These are phyloP conservation scores for Trametes pubescens DNA, from an alignment of 1,284 basidiomycete species.

Conservation along the genomic window DNA sequence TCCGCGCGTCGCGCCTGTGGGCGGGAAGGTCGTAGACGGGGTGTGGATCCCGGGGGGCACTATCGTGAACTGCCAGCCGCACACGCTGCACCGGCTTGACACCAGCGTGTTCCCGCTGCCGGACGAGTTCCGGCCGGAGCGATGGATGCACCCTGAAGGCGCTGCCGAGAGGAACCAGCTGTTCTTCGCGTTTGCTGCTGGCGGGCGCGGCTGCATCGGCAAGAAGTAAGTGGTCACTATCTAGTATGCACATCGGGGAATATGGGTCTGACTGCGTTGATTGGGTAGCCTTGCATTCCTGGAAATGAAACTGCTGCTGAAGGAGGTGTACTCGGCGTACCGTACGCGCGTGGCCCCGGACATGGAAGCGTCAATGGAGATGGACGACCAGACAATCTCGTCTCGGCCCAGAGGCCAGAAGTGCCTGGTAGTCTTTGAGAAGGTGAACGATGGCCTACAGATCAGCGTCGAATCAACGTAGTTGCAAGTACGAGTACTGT, in stretches of 20 bases:
- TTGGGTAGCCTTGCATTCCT: conserved; percentile 34
- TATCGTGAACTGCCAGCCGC: conserved; percentile 96
- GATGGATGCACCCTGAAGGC: conserved; percentile 86
- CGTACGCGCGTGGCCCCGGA: conserved; percentile 34
- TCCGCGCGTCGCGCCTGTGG: conserved; percentile 85
- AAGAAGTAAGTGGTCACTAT: conserved; percentile 33
- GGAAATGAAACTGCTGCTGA: conserved; percentile 39
- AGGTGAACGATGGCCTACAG: not conserved
- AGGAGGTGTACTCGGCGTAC: conserved; percentile 35
- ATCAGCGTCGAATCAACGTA: too few relatives aligned
- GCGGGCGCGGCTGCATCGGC: conserved; percentile 38
- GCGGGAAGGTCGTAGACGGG: conserved; percentile 86
- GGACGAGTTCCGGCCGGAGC: conserved; percentile 84
- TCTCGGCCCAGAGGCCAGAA: conserved; percentile 36
- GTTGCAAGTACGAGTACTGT: too few relatives aligned
- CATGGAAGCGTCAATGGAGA: conserved; percentile 37
- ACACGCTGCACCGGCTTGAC: conserved; percentile 87
- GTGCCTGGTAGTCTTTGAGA: conserved; percentile 36
- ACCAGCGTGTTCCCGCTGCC: conserved; percentile 87
- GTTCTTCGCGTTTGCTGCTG: conserved; percentile 39
- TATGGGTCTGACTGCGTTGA: not conserved
- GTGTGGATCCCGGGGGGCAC: conserved; percentile 90
- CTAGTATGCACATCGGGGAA: not conserved
- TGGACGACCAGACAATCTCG: conserved; percentile 36
- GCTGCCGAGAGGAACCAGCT: conserved; percentile 42